Evolutionary conservation across 805 yeast genomes (phyloP).

Genomic region (Priceomyces castillae): DNA sequence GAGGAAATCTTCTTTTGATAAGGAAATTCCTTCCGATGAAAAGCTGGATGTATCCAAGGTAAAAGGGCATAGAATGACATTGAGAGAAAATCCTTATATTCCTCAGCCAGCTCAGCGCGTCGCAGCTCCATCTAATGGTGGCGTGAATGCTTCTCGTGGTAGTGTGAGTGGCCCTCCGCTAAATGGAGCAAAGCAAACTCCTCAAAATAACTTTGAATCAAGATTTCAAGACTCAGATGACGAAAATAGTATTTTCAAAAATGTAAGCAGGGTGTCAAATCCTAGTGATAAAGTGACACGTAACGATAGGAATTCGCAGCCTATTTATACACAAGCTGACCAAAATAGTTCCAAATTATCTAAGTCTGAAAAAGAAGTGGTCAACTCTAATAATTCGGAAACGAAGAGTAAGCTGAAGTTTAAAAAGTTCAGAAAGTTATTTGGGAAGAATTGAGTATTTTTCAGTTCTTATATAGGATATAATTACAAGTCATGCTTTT

Average conservation of each 20-base stretch:
- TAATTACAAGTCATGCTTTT: too few relatives aligned
- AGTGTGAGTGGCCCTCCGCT: not conserved
- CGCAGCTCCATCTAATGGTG: not conserved
- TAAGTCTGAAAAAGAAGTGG: not conserved
- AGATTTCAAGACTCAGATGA: slow-evolving; percentile 66
- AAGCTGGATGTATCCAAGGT: slow-evolving; percentile 17
- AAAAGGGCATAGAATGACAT: slow-evolving; percentile 5
- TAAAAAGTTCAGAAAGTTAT: slow-evolving; percentile 37
- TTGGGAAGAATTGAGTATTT: slow-evolving; percentile 25
- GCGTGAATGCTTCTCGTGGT: not conserved
- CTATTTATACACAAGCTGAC: not conserved
- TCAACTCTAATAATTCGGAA: not conserved
- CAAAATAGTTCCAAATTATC: not conserved
- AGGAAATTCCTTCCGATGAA: slow-evolving; percentile 26
- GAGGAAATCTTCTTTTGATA: slow-evolving; percentile 58
- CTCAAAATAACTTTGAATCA: slow-evolving; percentile 39
- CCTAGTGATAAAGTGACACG: not conserved
- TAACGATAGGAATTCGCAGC: not conserved
- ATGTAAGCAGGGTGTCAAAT: not conserved
- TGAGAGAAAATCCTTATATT: slow-evolving; percentile 4
- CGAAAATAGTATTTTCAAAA: slow-evolving; percentile 25
- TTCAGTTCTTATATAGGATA: not conserved
- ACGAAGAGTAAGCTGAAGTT: slow-evolving; percentile 33
- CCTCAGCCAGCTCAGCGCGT: not conserved
- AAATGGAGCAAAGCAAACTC: not conserved